Evolutionary conservation across 306 rosid genomes (phyloP).

Genomic region (Mimosa pudica): DNA sequence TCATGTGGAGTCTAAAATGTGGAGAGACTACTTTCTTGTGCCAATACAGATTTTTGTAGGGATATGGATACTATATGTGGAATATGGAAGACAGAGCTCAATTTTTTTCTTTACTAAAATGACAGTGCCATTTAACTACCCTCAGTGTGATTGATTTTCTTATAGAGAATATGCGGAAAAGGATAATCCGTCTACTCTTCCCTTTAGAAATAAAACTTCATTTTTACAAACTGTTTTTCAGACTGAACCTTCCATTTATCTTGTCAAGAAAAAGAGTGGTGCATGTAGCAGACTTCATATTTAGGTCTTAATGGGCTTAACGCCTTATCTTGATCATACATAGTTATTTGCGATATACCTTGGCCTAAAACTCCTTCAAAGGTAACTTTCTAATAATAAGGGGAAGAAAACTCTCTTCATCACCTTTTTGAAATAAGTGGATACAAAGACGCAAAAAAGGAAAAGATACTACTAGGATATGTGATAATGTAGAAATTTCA

Average conservation of each 20-base stretch:
- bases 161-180: background rate
- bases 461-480: background rate
- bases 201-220: no score
- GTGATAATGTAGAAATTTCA: slow-evolving; percentile 14
- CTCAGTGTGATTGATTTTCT: background rate
- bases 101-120: no score
- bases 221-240: background rate
- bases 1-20: no score
- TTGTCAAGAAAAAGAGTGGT: background rate
- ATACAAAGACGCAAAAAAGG: background rate
- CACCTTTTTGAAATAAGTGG: background rate
- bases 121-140: background rate
- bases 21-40: no score
- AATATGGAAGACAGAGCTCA: background rate
- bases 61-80: background rate
- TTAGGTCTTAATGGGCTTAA: background rate
- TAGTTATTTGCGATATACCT: background rate
- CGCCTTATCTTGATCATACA: background rate
- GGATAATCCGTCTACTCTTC: background rate
- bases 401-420: slow-evolving; percentile 5
- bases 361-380: no score
- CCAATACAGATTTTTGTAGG: background rate
- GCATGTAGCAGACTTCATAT: background rate
- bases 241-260: background rate
- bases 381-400: background rate